Percentiles rank a stretch among this genome's conserved stretches.
Conservation (phyloP, 2,329 filamentous ascomycete species). For the Pleomassaria siparia region DNA sequence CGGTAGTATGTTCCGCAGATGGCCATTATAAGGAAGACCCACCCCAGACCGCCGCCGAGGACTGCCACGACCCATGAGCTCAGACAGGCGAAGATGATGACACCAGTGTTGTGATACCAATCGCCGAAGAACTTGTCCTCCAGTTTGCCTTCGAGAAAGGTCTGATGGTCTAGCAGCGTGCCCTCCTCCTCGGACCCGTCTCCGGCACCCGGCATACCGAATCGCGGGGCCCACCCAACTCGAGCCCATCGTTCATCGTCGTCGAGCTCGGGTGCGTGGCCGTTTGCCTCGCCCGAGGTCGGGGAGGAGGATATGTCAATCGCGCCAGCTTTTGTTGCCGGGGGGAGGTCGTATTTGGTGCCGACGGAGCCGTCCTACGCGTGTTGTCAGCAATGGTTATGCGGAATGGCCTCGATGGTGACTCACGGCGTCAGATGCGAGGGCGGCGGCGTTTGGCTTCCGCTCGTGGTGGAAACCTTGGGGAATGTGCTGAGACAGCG, state of each 20-base stretch:
- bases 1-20: slow-evolving; percentile 93
- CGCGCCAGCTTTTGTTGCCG: slow-evolving; percentile 70
- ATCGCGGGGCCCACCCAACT: slow-evolving; percentile 87
- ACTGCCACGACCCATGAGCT: slow-evolving; percentile 87
- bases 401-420: neutral
- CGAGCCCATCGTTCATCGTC: slow-evolving; percentile 51
- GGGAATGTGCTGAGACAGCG: slow-evolving; percentile 58
- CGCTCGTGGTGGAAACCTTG: slow-evolving; percentile 64
- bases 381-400: slow-evolving; percentile 10
- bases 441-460: slow-evolving; percentile 65
- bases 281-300: slow-evolving; percentile 52
- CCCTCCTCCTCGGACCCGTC: slow-evolving; percentile 59
- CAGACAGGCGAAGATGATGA: slow-evolving; percentile 91
- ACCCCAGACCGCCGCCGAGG: slow-evolving; percentile 86
- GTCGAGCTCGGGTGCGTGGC: slow-evolving; percentile 56
- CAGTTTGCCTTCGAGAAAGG: slow-evolving; percentile 79
- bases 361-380: slow-evolving; percentile 64
- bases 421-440: slow-evolving; percentile 73
- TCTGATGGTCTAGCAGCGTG: slow-evolving; percentile 82
- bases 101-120: slow-evolving; percentile 96
- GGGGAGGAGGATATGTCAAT: slow-evolving; percentile 54
- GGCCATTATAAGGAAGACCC: slow-evolving; percentile 93
- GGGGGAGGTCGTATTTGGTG: slow-evolving; percentile 74
- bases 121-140: slow-evolving; percentile 92
- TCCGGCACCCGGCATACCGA: slow-evolving; percentile 58